These are phyloP conservation scores for Chalaropsis thielavioides DNA, from an alignment of 2,329 filamentous ascomycete species.

Conservation along the genomic window DNA sequence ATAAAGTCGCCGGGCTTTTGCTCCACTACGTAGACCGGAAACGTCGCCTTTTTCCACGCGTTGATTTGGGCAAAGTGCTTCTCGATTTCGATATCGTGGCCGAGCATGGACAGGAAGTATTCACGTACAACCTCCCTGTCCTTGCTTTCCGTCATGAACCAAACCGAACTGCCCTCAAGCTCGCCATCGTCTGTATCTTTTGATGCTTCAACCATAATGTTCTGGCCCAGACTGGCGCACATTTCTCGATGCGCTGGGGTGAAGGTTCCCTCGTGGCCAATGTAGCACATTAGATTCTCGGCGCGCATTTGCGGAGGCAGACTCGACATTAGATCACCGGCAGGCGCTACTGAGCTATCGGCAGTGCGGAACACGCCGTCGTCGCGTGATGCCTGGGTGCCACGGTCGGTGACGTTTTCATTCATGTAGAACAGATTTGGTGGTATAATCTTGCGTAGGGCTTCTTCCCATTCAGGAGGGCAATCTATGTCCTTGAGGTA, in stretches of 20 bases:
- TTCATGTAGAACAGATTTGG: conserved; percentile 82
- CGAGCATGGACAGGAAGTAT: conserved; percentile 83
- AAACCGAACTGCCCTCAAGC: conserved; percentile 76
- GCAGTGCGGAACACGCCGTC: background rate
- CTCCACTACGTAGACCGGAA: conserved; percentile 84
- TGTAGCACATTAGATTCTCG: conserved; percentile 95
- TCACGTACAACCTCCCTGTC: conserved; percentile 82
- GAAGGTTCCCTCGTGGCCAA: conserved; percentile 93
- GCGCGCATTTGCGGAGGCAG: conserved; percentile 77
- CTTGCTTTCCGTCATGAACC: conserved; percentile 97
- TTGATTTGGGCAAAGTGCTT: conserved; percentile 93
- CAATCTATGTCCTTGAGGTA: conserved; percentile 98
- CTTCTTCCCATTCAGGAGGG: conserved; percentile 70
- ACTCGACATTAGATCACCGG: conserved; percentile 90
- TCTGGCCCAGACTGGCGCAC: conserved; percentile 91
- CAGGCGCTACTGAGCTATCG: conserved; percentile 42
- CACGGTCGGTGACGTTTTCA: conserved; percentile 47
- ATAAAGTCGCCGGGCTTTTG: conserved; percentile 87
- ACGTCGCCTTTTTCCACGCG: conserved; percentile 88
- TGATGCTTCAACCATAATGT: conserved; percentile 95
- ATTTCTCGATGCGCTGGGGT: conserved; percentile 93
- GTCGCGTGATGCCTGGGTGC: conserved; percentile 12
- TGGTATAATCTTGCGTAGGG: conserved; percentile 63
- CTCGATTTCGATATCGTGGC: conserved; percentile 93
- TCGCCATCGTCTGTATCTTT: conserved; percentile 51